Evolutionary conservation across 768 basidiomycete species (phyloP).

Genomic region (Cubamyces lactineus): DNA sequence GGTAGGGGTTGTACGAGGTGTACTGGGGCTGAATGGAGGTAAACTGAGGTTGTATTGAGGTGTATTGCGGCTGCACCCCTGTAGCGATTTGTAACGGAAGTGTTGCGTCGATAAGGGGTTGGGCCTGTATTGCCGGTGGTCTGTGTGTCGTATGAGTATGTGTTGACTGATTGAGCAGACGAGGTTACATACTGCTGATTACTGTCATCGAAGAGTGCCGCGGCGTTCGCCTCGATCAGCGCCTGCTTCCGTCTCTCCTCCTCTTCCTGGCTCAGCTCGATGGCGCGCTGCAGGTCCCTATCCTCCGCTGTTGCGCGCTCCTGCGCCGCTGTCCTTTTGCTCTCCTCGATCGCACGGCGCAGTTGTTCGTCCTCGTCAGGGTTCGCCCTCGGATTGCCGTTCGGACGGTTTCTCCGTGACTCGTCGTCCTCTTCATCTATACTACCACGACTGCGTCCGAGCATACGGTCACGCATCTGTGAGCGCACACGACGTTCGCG

Average conservation of each 20-base stretch:
- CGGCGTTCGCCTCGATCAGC: conserved; percentile 69
- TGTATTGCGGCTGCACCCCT: conserved; percentile 27
- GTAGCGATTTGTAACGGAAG: conserved; percentile 32
- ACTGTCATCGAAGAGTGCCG: conserved; percentile 81
- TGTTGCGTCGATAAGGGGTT: conserved; percentile 27
- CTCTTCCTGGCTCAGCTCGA: conserved; percentile 85
- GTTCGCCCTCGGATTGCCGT: conserved; percentile 24
- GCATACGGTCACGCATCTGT: conserved; percentile 90
- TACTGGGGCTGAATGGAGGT: conserved; percentile 72
- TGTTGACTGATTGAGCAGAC: neutral
- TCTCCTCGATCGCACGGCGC: conserved; percentile 79
- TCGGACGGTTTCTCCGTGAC: conserved; percentile 30
- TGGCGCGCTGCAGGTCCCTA: conserved; percentile 73
- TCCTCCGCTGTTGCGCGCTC: conserved; percentile 62
- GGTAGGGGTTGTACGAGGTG: conserved; percentile 90
- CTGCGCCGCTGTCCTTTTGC: conserved; percentile 71
- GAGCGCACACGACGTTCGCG: conserved; percentile 79
- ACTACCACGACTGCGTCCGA: conserved; percentile 47
- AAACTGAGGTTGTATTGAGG: conserved; percentile 29
- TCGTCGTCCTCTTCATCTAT: conserved; percentile 39
- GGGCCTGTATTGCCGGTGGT: conserved; percentile 5
- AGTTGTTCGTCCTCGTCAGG: conserved; percentile 79
- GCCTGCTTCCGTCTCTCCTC: conserved; percentile 73
- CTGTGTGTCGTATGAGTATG: conserved; percentile 20
- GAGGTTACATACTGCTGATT: conserved; percentile 48